Evolutionary conservation across 2,329 filamentous ascomycete genomes (phyloP).

Genomic region (Diplodia seriata): DNA sequence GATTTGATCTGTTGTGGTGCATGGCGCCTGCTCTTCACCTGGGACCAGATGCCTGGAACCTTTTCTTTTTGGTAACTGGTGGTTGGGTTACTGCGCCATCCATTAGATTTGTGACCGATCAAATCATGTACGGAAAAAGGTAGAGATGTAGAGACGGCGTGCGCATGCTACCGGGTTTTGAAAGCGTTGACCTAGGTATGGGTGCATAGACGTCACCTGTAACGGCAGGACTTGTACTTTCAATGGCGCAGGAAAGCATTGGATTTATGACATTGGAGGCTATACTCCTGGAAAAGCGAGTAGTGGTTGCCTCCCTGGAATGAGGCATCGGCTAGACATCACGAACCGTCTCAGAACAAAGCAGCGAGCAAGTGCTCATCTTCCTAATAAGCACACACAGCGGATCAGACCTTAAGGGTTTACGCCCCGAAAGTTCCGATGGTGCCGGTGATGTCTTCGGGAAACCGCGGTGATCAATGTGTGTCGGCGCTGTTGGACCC

Average conservation of each 20-base stretch:
- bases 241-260: too few relatives aligned
- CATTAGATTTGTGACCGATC: constrained; percentile 15
- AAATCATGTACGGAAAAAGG: neutral
- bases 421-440: too few relatives aligned
- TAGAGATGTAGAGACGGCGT: neutral
- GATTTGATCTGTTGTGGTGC: neutral
- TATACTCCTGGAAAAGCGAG: too few relatives aligned
- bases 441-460: too few relatives aligned
- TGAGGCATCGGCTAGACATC: too few relatives aligned
- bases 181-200: neutral
- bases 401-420: too few relatives aligned
- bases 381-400: too few relatives aligned
- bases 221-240: neutral
- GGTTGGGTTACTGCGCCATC: neutral
- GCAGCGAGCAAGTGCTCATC: too few relatives aligned
- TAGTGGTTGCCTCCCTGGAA: too few relatives aligned
- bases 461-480: neutral
- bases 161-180: neutral
- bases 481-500: neutral
- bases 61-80: neutral
- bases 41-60: neutral
- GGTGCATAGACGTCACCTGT: neutral
- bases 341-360: too few relatives aligned
- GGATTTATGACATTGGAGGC: too few relatives aligned
- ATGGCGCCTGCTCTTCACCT: neutral